Evolutionary conservation across 495 filamentous ascomycete species (phyloP), one percentile per base, ranked within the genome.

Genomic region (Hyaloscypha hepaticicola): DNA sequence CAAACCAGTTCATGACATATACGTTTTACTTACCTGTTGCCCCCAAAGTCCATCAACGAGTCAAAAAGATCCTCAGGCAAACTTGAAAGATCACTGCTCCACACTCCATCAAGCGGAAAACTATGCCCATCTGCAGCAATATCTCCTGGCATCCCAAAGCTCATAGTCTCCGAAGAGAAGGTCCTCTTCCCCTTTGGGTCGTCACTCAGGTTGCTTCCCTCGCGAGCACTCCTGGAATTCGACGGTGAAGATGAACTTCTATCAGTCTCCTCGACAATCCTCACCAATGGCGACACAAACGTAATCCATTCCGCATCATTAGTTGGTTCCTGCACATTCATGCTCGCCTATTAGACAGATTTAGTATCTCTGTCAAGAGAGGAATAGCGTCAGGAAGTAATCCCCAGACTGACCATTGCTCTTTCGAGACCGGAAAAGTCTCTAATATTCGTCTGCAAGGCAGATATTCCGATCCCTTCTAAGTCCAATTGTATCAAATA

Each of bases 401-500:
- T n/a, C n/a, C n/a, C n/a, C n/a, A n/a, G n/a, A n/a, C 55, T 28
- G 9, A 41, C 55, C 9, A 58, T 19, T n/a, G 8, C n/a, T 4
- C 21, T 38, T n/a, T 38, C 55, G 19, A 58, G 31, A 3, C 24
- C 28, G 4, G 55, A 34, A 21, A 41, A 33, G 4, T 19, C 19
- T 21, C n/a, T 3, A 14, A 49, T 14, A 27, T 60, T 60, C 8
- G 21, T 33, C 41, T 60, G 57, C 21, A 60, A 26, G 16, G 57
- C 14, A 4, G 31, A 29, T 14, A 60, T 21, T 3, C 57, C 57
- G 27, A 38, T 27, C 7, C 57, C 57, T 45, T 98, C 94, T 7
- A 96, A 86, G 69, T 96, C 91, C 4, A 98, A 79, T 74, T 97
- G 94, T 25, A 93, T 87, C 28, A 97, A 78, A 79, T 97, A 98